Conservation (phyloP, 371 early-diverging fungal genomes). For the Mortierella sp. region DNA sequence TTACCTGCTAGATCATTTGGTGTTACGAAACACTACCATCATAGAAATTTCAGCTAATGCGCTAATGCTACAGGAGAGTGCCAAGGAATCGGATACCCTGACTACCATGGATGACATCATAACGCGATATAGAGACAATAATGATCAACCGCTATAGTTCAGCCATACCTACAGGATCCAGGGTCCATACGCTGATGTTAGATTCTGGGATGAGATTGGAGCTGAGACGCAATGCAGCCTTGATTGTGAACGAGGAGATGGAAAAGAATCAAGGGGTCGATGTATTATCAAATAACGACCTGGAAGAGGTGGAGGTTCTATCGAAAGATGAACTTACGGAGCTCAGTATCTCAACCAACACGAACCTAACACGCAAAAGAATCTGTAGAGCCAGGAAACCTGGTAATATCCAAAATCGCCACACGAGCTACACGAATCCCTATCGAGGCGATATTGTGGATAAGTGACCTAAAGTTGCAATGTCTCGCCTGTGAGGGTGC, state of each 20-base stretch:
- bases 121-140: constrained; percentile 22
- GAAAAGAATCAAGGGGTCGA: constrained; percentile 1
- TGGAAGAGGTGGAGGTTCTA: constrained; percentile 7
- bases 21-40: no score
- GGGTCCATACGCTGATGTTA: background rate
- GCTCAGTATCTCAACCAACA: background rate
- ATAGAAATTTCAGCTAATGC: no score
- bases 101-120: constrained; percentile 20
- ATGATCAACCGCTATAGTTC: constrained; percentile 17
- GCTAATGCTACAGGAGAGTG: background rate
- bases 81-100: background rate
- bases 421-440: constrained; percentile 20
- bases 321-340: no score
- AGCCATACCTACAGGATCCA: constrained; percentile 29
- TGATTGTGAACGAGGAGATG: constrained; percentile 19
- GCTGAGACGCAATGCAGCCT: constrained; percentile 23
- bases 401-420: constrained; percentile 8
- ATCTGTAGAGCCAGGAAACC: constrained; percentile 1
- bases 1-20: constrained; percentile 24
- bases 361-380: background rate
- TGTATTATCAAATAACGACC: constrained; percentile 19
- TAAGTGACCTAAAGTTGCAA: constrained; percentile 14
- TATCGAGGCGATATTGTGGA: constrained; percentile 24
- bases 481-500: constrained; percentile 20
- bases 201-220: constrained; percentile 19